phyloP scores from a whole-genome alignment of 768 basidiomycete species.

The Lentinus brumalis region DNA sequence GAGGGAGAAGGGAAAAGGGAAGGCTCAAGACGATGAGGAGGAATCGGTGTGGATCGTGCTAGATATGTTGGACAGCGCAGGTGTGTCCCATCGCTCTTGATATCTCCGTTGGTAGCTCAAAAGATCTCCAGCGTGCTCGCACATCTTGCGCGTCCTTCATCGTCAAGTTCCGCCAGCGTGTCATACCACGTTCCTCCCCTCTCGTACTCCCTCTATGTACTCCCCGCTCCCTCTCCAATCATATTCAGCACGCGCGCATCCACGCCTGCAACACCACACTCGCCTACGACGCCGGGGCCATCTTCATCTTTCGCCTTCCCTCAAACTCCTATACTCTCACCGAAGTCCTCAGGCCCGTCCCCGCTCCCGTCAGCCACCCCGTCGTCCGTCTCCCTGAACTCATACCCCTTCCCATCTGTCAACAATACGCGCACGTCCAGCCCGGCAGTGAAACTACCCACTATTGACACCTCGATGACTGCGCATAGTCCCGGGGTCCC shows the following conservation, averaged over 20 bases:
- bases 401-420: background rate
- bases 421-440: slow-evolving; percentile 1
- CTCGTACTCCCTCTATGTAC: slow-evolving; percentile 11
- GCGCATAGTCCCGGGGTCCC: slow-evolving; percentile 34
- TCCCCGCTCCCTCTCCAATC: slow-evolving; percentile 22
- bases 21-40: slow-evolving; percentile 2
- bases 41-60: slow-evolving; percentile 26
- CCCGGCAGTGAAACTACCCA: background rate
- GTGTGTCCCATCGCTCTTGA: slow-evolving; percentile 15
- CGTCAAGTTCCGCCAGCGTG: slow-evolving; percentile 20
- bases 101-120: background rate
- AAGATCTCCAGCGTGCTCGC: slow-evolving; percentile 17
- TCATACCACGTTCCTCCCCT: slow-evolving; percentile 25
- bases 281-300: background rate
- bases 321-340: background rate
- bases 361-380: background rate
- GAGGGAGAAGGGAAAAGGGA: background rate
- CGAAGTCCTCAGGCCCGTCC: background rate
- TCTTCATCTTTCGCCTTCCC: background rate
- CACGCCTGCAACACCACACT: slow-evolving; percentile 2
- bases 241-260: slow-evolving; percentile 23
- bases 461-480: slow-evolving; percentile 24
- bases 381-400: background rate
- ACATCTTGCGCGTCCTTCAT: slow-evolving; percentile 28
- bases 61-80: slow-evolving; percentile 25